These are phyloP conservation scores for Acacia acuminata DNA, from an alignment of 306 rosid genomes.

Conservation along the genomic window DNA sequence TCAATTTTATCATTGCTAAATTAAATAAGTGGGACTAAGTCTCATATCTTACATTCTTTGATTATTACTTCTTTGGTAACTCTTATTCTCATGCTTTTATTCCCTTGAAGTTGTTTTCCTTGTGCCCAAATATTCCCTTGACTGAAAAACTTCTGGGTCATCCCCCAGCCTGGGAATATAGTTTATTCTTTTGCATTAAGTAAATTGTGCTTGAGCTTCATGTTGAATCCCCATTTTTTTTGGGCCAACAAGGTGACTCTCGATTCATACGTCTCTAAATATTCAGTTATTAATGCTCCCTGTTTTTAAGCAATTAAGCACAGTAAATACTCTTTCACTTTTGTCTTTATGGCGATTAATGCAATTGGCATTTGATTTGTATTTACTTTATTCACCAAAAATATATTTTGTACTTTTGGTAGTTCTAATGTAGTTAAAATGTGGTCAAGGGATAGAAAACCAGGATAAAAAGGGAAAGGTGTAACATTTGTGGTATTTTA, in stretches of 20 bases:
- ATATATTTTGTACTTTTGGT: background rate
- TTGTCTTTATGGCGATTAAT: slow-evolving; percentile 6
- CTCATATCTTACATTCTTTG: background rate
- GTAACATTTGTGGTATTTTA: background rate
- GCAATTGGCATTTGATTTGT: background rate
- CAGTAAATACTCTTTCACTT: slow-evolving; percentile 6
- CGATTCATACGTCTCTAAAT: background rate
- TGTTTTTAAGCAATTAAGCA: background rate
- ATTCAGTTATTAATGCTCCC: background rate
- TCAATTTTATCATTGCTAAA: background rate
- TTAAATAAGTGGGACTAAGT: background rate
- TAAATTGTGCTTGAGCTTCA: background rate
- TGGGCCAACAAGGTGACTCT: background rate
- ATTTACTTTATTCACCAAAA: background rate
- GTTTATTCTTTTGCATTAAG: background rate
- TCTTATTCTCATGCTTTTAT: slow-evolving; percentile 13
- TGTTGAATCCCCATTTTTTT: background rate
- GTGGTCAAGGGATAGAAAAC: background rate
- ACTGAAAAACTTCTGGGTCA: background rate
- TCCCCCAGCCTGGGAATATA: background rate
- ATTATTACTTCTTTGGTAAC: background rate
- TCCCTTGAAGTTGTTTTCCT: background rate
- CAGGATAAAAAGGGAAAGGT: background rate
- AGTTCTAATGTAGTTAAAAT: background rate
- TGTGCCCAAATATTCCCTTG: background rate